Evolutionary conservation across 2,329 filamentous ascomycete species (phyloP).

Genomic region (Gaeumannomyces tritici): DNA sequence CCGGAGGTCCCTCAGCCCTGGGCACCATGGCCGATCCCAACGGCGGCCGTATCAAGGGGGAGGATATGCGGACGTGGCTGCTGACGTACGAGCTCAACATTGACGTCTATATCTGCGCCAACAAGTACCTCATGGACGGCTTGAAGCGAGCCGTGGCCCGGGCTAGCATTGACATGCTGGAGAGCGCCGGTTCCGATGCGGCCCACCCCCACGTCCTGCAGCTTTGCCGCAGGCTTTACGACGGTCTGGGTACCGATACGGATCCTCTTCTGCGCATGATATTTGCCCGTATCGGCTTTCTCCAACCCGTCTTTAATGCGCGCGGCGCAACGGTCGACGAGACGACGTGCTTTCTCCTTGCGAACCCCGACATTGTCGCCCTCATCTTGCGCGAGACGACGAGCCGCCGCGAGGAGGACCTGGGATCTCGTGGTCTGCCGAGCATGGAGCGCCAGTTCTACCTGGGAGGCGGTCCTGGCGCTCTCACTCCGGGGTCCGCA

Average conservation of each 20-base stretch:
- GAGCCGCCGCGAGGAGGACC: constrained; percentile 29
- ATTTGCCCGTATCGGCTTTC: constrained; percentile 36
- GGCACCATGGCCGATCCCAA: constrained; percentile 6
- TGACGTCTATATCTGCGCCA: constrained; percentile 38
- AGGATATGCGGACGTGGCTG: constrained; percentile 37
- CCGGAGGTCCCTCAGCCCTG: not conserved
- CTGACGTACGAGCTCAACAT: constrained; percentile 35
- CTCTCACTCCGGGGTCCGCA: not conserved
- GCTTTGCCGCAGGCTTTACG: constrained; percentile 31
- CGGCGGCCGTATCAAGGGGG: constrained; percentile 26
- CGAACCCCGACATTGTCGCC: constrained; percentile 34
- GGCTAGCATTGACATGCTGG: constrained; percentile 34
- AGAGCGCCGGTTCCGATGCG: constrained; percentile 30
- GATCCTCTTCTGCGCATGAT: constrained; percentile 37
- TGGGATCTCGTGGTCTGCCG: not conserved
- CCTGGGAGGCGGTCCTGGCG: not conserved
- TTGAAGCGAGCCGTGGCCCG: constrained; percentile 32
- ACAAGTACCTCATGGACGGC: constrained; percentile 35
- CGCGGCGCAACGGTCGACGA: constrained; percentile 21
- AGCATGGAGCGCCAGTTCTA: not conserved
- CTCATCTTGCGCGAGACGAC: constrained; percentile 37
- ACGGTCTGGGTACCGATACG: constrained; percentile 27
- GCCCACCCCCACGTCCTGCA: constrained; percentile 31
- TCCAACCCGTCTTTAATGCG: constrained; percentile 35
- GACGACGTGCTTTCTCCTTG: constrained; percentile 30